phyloP scores from a whole-genome alignment of 257 asterid genomes.

The Henckelia pumila region DNA sequence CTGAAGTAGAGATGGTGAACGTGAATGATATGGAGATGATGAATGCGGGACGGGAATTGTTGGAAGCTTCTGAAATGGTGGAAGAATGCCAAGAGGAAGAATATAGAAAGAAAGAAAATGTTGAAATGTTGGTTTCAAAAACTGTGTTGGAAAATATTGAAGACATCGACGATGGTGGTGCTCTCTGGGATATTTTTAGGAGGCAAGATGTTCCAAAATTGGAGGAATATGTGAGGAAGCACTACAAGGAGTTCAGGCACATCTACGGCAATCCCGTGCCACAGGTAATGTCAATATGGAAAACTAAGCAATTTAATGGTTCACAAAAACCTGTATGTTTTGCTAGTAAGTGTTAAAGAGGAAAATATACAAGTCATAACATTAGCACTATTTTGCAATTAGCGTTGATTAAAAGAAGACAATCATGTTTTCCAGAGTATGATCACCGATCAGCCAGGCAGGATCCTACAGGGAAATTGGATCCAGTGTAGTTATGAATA shows the following conservation, averaged over 20 bases:
- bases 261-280: conserved; percentile 43
- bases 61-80: conserved; percentile 25
- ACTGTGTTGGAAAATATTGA: conserved; percentile 26
- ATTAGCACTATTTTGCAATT: too few species aligned
- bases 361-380: not conserved
- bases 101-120: conserved; percentile 20
- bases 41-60: conserved; percentile 19
- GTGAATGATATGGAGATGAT: conserved; percentile 10
- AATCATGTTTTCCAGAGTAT: not conserved
- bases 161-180: conserved; percentile 64
- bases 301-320: not conserved
- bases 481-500: too few species aligned
- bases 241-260: conserved; percentile 61
- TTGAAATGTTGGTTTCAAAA: conserved; percentile 18
- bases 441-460: not conserved
- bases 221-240: conserved; percentile 54
- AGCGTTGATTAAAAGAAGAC: too few species aligned
- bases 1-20: conserved; percentile 15
- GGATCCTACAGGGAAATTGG: not conserved
- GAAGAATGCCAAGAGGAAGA: conserved; percentile 23
- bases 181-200: conserved; percentile 94
- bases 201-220: conserved; percentile 75
- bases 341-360: not conserved
- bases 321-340: not conserved
- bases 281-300: conserved; percentile 43